Conservation (phyloP, 2,329 filamentous ascomycete species). For the Scedosporium minutisporum region DNA sequence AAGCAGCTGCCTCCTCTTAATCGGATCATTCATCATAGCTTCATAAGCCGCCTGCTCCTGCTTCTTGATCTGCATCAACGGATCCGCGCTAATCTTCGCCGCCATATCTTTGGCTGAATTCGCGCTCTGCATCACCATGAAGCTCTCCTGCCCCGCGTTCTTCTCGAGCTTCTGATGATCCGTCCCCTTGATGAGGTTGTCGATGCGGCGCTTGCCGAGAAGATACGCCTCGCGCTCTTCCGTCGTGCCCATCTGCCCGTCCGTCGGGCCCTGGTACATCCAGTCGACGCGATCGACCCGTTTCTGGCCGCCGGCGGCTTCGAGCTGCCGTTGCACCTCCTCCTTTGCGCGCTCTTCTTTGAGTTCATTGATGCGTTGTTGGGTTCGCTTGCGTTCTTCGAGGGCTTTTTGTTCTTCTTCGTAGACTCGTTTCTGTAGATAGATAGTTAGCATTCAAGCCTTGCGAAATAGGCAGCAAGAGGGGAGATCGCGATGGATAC, state of each 20-base stretch:
- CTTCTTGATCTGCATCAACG: slow-evolving; percentile 84
- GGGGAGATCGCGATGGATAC: not conserved
- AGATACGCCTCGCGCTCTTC: slow-evolving; percentile 94
- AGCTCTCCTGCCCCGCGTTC: slow-evolving; percentile 48
- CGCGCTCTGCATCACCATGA: slow-evolving; percentile 52
- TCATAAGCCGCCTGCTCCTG: slow-evolving; percentile 78
- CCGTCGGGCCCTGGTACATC: slow-evolving; percentile 90
- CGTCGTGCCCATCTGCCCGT: slow-evolving; percentile 62
- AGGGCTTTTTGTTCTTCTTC: slow-evolving; percentile 86
- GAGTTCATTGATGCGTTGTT: slow-evolving; percentile 84
- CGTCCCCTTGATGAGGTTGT: slow-evolving; percentile 67
- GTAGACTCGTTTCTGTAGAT: slow-evolving; percentile 54
- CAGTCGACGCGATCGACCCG: slow-evolving; percentile 81
- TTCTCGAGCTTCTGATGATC: slow-evolving; percentile 78
- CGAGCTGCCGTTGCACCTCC: slow-evolving; percentile 82
- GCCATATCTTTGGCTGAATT: slow-evolving; percentile 73
- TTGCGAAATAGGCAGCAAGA: not conserved
- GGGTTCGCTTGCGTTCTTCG: slow-evolving; percentile 87
- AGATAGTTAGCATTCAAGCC: not conserved
- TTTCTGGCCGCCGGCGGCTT: slow-evolving; percentile 76
- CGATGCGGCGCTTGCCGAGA: slow-evolving; percentile 84
- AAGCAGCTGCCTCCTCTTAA: slow-evolving; percentile 57
- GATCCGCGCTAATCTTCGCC: slow-evolving; percentile 81
- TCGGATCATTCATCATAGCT: slow-evolving; percentile 69
- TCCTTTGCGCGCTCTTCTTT: slow-evolving; percentile 89